Conservation (phyloP, 495 filamentous ascomycete species). For the Amphirosellinia nigrospora region DNA sequence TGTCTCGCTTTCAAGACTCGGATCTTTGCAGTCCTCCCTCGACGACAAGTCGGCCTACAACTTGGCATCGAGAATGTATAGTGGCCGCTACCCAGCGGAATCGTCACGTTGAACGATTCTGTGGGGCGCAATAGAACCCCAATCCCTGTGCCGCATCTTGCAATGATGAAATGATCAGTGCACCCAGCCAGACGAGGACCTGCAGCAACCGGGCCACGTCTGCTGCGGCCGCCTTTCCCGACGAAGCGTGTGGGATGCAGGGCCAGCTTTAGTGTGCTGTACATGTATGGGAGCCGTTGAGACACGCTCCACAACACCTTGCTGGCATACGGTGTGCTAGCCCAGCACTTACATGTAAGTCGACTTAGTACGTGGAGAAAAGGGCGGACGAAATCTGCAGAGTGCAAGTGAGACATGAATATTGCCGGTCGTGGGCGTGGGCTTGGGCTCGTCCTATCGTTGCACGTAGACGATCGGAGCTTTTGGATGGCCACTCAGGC, state of each 20-base stretch:
- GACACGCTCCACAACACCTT: constrained; percentile 26
- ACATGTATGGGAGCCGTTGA: constrained; percentile 26
- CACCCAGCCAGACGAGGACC: constrained; percentile 31
- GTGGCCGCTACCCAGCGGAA: background rate
- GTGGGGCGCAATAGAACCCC: background rate
- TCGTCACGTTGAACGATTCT: constrained; percentile 7
- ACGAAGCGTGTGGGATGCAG: constrained; percentile 41
- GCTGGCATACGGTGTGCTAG: constrained; percentile 21
- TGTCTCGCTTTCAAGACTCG: constrained; percentile 8
- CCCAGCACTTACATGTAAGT: no score
- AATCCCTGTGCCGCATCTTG: constrained; percentile 22
- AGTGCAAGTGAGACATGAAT: constrained; percentile 34
- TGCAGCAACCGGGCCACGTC: constrained; percentile 49
- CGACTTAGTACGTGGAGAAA: constrained; percentile 17
- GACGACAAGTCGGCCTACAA: background rate
- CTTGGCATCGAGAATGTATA: background rate
- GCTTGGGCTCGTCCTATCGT: constrained; percentile 37
- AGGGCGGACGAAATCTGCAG: constrained; percentile 22
- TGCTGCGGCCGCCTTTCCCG: constrained; percentile 47
- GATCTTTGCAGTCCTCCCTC: background rate
- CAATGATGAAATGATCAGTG: constrained; percentile 23
- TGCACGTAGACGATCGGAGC: constrained; percentile 45
- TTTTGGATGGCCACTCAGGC: constrained; percentile 40
- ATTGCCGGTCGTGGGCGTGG: constrained; percentile 39
- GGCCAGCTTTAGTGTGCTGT: constrained; percentile 19